These are phyloP conservation scores for Agrocybe pediades DNA, from an alignment of 768 basidiomycete genomes.

Conservation along the genomic window DNA sequence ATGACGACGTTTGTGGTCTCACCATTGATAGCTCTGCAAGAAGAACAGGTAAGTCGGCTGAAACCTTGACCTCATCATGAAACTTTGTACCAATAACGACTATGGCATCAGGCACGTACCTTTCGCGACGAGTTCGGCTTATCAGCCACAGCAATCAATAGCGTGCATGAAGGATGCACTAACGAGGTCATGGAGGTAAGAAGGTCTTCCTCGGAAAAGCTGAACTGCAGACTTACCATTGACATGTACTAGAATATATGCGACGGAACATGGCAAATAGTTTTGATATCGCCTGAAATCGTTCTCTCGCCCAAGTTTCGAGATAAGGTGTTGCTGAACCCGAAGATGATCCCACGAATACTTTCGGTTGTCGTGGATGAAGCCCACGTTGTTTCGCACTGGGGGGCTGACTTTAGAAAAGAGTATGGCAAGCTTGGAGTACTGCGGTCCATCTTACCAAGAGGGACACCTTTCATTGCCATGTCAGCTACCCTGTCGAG, in stretches of 20 bases:
- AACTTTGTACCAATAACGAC: no score
- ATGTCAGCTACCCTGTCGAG: slow-evolving; percentile 7
- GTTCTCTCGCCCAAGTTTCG: neutral
- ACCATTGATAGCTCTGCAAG: no score
- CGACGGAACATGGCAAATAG: neutral
- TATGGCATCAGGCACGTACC: neutral
- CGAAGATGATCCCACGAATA: neutral
- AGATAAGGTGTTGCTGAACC: neutral
- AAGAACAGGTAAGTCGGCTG: no score
- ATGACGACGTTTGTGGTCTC: no score
- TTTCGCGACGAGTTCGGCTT: neutral
- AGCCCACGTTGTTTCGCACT: no score
- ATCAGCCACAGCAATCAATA: neutral
- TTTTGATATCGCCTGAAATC: neutral
- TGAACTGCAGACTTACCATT: neutral
- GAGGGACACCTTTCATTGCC: neutral
- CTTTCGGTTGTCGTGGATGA: no score
- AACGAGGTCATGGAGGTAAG: neutral
- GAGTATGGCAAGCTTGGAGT: no score
- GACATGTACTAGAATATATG: neutral
- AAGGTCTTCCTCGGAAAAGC: neutral
- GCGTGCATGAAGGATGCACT: no score
- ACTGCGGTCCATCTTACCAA: neutral
- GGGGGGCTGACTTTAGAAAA: no score
- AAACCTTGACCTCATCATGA: no score